These are phyloP conservation scores for Cladosporium sp. DNA, from an alignment of 2,329 filamentous ascomycete genomes.

Conservation along the genomic window DNA sequence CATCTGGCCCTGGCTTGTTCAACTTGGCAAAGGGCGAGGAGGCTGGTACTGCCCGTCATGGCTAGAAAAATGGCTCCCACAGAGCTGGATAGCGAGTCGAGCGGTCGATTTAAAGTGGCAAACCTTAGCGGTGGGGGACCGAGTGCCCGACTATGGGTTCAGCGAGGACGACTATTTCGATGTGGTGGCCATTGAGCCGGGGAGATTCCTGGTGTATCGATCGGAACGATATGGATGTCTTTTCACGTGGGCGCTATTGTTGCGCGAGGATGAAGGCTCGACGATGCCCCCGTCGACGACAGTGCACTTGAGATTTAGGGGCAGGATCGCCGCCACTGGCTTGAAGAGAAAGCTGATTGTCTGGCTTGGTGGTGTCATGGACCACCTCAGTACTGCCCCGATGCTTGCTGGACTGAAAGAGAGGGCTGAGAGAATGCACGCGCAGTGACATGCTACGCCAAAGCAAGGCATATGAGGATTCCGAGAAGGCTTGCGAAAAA, in stretches of 20 bases:
- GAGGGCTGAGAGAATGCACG: slow-evolving; percentile 11
- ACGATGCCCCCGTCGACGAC: slow-evolving; percentile 7
- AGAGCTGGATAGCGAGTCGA: slow-evolving; percentile 15
- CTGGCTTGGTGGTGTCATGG: slow-evolving; percentile 16
- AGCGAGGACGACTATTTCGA: slow-evolving; percentile 19
- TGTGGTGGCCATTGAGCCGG: slow-evolving; percentile 15
- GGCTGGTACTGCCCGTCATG: slow-evolving; percentile 20
- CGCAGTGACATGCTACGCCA: background rate
- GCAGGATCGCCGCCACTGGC: slow-evolving; percentile 19
- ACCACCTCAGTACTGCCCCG: slow-evolving; percentile 17
- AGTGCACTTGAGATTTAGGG: slow-evolving; percentile 20
- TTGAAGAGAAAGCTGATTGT: slow-evolving; percentile 16
- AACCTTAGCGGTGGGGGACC: slow-evolving; percentile 16
- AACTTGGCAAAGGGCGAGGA: slow-evolving; percentile 20
- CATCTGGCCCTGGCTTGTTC: slow-evolving; percentile 20
- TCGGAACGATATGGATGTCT: slow-evolving; percentile 17
- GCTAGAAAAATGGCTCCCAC: slow-evolving; percentile 16
- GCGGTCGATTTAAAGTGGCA: slow-evolving; percentile 18
- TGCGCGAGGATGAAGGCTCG: slow-evolving; percentile 15
- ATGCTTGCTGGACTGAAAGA: slow-evolving; percentile 20
- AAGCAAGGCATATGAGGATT: too few relatives aligned
- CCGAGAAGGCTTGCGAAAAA: too few relatives aligned
- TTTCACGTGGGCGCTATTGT: slow-evolving; percentile 19
- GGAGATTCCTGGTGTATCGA: slow-evolving; percentile 14
- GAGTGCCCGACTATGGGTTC: slow-evolving; percentile 20